Conservation (phyloP, 106 monocot species). For the Allium cepa region DNA sequence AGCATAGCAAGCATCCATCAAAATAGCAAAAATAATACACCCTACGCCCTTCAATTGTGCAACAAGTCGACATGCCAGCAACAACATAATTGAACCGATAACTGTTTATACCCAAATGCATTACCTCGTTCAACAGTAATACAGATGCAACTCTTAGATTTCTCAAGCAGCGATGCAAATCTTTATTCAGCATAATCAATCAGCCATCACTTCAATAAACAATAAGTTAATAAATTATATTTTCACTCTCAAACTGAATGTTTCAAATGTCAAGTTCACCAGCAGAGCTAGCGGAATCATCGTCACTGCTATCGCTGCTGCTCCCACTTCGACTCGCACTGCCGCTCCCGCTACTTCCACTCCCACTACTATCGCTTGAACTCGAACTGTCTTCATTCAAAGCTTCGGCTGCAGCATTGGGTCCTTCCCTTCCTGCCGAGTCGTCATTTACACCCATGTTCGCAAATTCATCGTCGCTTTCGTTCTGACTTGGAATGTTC, state of each 20-base stretch:
- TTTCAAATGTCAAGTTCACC: slow-evolving; percentile 67
- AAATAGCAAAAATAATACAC: too few species aligned
- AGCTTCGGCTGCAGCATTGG: slow-evolving; percentile 50
- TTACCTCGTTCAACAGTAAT: too few species aligned
- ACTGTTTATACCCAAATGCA: too few species aligned
- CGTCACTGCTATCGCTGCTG: slow-evolving; percentile 50
- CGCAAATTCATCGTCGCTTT: slow-evolving; percentile 73
- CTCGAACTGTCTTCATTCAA: slow-evolving; percentile 40
- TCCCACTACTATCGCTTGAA: slow-evolving; percentile 52
- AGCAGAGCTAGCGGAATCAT: slow-evolving; percentile 68
- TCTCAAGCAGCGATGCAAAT: too few species aligned
- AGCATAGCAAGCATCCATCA: too few species aligned
- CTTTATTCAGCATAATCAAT: too few species aligned
- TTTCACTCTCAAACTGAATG: background rate
- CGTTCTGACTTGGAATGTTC: slow-evolving; percentile 40
- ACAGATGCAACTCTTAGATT: too few species aligned
- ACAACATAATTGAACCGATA: too few species aligned
- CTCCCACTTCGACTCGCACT: slow-evolving; percentile 56
- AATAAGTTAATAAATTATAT: too few species aligned
- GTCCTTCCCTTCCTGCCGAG: slow-evolving; percentile 37
- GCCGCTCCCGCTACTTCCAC: slow-evolving; percentile 50
- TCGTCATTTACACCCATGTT: slow-evolving; percentile 72
- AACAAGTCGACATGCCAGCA: too few species aligned
- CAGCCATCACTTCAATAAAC: too few species aligned
- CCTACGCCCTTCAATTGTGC: too few species aligned